Evolutionary conservation across 352 stramenopile species (phyloP), one percentile per base, ranked within the genome.

Genomic region (Globisporangium nodosum): DNA sequence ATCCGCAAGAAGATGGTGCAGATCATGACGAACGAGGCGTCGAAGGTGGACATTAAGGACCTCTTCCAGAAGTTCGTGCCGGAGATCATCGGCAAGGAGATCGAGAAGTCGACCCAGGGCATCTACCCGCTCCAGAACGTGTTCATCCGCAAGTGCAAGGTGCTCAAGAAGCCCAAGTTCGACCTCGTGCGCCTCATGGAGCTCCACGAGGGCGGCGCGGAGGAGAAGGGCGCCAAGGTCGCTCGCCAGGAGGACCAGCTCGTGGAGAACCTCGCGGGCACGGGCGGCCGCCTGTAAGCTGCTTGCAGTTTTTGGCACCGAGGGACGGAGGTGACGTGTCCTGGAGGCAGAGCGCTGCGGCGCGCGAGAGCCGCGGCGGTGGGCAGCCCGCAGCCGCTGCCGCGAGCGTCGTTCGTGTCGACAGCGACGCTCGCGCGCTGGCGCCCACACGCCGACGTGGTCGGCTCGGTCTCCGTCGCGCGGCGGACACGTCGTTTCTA

Each of bases 91-190:
- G 96, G 96, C 64, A 96, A 98, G 70, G 90, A 99, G 67, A 99
- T 99, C 70, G 95, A 98, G 66, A 97, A 98, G 80, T 88, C 94
- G 58, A 97, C 91, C 47, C 92, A 98, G 69, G 84, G 87, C 70
- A 98, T 99, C 80, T 99, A 98, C 92, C 97, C 97, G 54, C 87
- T 99, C 62, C 97, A 99, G 85, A 98, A 99, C 78, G 92, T 97
- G 59, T 99, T 96, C 90, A 98, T 99, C 75, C 95, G 97, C 66
- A 99, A 99, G 94, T 97, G 98, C 63, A 99, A 99, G 95, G 97
- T 99, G 52, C 87, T 99, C 42, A 99, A 99, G 93, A 99, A 99
- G 89, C 97, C 97, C 54, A 99, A 99, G 89, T 99, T 99, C 73
- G 98, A 99, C 89, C 76, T 99, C 45, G 96, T 96, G 57, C 97